Evolutionary conservation across 345 rosid species (phyloP).

Genomic region (Eutrema yunnanense): DNA sequence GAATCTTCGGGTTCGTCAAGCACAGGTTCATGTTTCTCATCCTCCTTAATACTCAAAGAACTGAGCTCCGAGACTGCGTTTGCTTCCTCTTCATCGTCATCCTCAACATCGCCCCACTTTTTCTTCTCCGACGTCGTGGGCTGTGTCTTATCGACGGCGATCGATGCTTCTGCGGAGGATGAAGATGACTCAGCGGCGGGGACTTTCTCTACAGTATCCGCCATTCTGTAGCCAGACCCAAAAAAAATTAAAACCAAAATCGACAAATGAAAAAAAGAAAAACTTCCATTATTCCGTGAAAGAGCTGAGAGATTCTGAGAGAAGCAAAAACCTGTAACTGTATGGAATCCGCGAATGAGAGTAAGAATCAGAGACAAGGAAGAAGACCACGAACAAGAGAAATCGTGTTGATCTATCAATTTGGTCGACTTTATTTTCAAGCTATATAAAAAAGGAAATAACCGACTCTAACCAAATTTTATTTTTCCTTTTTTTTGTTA

Average conservation of each 20-base stretch:
- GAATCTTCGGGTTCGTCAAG: conserved; percentile 89
- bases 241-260: neutral
- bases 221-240: conserved; percentile 8
- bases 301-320: neutral
- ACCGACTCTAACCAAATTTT: no score
- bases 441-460: neutral
- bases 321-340: neutral
- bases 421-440: conserved; percentile 3
- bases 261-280: neutral
- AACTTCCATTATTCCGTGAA: neutral
- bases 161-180: neutral
- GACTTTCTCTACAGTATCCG: conserved; percentile 27
- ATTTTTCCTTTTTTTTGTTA: no score
- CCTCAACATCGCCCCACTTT: conserved; percentile 69
- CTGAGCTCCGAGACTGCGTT: conserved; percentile 35
- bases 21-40: conserved; percentile 41
- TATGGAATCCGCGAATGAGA: neutral
- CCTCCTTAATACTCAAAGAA: conserved; percentile 44
- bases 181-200: conserved; percentile 18
- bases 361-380: neutral
- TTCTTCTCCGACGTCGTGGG: conserved; percentile 29
- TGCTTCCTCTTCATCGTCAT: conserved; percentile 37
- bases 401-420: neutral
- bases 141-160: neutral
- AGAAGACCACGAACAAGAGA: neutral